Base-by-base conservation (phyloP, 2,329 filamentous ascomycete species). In the Colletotrichum echinochloae region DNA sequence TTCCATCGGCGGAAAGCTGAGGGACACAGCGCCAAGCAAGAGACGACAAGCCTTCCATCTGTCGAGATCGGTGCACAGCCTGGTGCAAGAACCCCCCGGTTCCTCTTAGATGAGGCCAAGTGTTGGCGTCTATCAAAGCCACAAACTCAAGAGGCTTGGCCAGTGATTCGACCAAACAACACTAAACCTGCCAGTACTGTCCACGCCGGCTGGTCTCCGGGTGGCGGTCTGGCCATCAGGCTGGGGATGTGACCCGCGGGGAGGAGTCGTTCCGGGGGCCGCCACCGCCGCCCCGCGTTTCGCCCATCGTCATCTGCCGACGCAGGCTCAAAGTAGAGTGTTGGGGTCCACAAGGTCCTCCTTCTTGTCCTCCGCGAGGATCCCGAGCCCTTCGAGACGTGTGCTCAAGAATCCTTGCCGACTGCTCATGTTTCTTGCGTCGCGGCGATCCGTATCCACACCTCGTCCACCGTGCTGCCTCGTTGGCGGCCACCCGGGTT, bases 261-360 rank as follows among this genome's bases (percentile, higher is more conserved):
- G 16, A 26, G 23, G 5, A 16, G 7, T 4, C 28, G 16, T 39
- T 55, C 51, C 66, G 62, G 62, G 16, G 62, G 26, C 66, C 66
- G 66, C 66, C 63, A 46, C 56, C 62, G 62, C 62, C 66, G 56
- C 54, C 23, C 23, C 23, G 54, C 37, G 30, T n/a, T 28, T 28
- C 5, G 23, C 23, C 20, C 39, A 18, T 59, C 23, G 35, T 26
- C 18, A 44, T 44, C 16, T 59, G 37, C 37, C 37, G 37, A 30
- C 12, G 5, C 18, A 0, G 20, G 55, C 26, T n/a, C 39, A 41
- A 41, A 14, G 12, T 39, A n/a, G 14, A 16, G 14, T 12, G 37
- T 39, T 14, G 6, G 14, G 37, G 14, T 39, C 6, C 14, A 18
- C 0, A 39, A 11, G 16, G 12, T 39, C n/a, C n/a, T 16, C 14